A percentile compares a stretch with the other conserved stretches of the same genome.
phyloP scores from a whole-genome alignment of 2,329 filamentous ascomycete genomes.

The Fusarium foetens region DNA sequence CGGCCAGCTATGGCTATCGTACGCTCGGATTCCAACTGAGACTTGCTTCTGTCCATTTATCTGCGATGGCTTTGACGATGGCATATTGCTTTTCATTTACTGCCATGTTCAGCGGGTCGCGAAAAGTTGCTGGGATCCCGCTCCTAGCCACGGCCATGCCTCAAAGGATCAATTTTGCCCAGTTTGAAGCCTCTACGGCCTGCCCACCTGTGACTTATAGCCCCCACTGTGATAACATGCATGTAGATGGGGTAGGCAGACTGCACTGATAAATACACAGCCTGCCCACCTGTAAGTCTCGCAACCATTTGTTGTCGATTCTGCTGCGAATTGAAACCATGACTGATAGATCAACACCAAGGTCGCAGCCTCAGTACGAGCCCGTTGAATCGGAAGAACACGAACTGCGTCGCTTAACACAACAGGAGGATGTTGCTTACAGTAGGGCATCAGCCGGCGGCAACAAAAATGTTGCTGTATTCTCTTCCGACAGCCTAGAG shows the following conservation, averaged over 20 bases:
- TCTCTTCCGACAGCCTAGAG: not conserved
- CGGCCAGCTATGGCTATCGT: no score
- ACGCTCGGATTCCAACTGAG: not conserved
- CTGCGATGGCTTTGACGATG: not conserved
- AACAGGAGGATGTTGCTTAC: not conserved
- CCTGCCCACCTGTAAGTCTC: not conserved
- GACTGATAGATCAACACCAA: slow-evolving; percentile 1
- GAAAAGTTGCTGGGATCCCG: not conserved
- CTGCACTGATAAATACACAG: not conserved
- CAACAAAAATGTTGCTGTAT: not conserved
- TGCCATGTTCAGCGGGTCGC: not conserved
- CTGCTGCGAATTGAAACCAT: not conserved
- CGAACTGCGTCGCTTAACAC: not conserved
- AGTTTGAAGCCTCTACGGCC: not conserved
- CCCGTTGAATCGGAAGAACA: slow-evolving; percentile 26
- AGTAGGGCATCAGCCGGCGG: not conserved
- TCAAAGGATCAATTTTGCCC: not conserved
- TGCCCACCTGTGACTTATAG: not conserved
- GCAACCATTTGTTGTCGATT: not conserved
- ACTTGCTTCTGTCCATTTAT: not conserved
- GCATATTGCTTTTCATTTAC: rapidly evolving
- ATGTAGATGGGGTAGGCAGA: not conserved
- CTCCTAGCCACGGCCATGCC: not conserved
- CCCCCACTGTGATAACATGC: not conserved
- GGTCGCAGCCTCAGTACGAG: slow-evolving; percentile 25